Conservation (phyloP, 345 rosid species). For the Trapa incisa region DNA sequence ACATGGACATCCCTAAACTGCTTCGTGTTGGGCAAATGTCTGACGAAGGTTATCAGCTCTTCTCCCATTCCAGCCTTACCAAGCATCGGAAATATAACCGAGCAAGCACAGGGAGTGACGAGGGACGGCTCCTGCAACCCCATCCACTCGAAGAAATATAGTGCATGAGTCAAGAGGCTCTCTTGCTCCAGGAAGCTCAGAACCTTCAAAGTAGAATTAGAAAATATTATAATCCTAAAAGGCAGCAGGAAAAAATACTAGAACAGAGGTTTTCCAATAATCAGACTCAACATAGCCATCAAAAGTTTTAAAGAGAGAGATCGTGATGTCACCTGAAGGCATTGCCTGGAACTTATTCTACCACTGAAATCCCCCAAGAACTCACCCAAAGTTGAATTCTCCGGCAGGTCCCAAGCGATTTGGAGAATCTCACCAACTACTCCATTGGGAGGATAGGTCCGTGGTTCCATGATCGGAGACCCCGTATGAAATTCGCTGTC, state of each 20-base stretch:
- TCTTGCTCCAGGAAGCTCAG: slow-evolving; percentile 46
- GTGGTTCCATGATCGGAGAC: slow-evolving; percentile 10
- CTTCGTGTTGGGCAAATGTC: slow-evolving; percentile 45
- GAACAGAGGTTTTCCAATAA: neutral
- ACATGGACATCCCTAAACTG: slow-evolving; percentile 56
- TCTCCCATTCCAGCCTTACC: slow-evolving; percentile 55
- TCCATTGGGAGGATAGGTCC: slow-evolving; percentile 11
- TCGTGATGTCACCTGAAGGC: slow-evolving; percentile 26
- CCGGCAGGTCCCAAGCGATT: slow-evolving; percentile 35
- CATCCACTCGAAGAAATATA: slow-evolving; percentile 89
- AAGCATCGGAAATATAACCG: slow-evolving; percentile 52
- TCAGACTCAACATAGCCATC: too few relatives aligned
- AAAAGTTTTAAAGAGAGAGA: neutral
- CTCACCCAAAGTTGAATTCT: slow-evolving; percentile 64
- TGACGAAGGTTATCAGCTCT: slow-evolving; percentile 37
- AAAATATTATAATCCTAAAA: neutral
- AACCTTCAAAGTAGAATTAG: slow-evolving; percentile 15
- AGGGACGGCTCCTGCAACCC: slow-evolving; percentile 56
- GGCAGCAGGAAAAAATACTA: neutral
- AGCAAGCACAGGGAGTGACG: slow-evolving; percentile 50
- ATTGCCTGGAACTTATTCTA: slow-evolving; percentile 27
- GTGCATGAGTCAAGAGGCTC: slow-evolving; percentile 35
- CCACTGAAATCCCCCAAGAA: slow-evolving; percentile 32
- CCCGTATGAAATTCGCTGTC: slow-evolving; percentile 13
- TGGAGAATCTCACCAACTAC: slow-evolving; percentile 35